phyloP scores from a whole-genome alignment of 345 rosid genomes.

The Cochlearia excelsa region DNA sequence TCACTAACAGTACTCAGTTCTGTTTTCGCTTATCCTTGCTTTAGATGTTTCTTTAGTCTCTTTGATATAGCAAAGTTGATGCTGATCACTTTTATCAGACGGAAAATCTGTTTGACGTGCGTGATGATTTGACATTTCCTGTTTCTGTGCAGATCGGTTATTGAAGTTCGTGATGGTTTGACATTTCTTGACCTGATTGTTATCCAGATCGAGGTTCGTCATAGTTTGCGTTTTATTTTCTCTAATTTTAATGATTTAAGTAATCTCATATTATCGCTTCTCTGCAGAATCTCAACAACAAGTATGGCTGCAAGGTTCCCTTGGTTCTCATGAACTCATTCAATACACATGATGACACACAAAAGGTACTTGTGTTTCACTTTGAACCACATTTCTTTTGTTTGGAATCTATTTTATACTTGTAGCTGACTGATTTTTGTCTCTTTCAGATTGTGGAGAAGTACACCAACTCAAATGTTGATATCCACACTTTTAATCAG shows the following conservation, averaged over 20 bases:
- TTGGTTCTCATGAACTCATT: constrained; percentile 95
- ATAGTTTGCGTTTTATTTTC: not conserved
- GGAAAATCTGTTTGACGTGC: not conserved
- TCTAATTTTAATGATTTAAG: not conserved
- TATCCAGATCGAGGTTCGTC: constrained; percentile 77
- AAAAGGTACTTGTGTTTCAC: constrained; percentile 48
- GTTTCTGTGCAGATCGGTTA: constrained; percentile 63
- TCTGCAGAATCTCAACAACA: constrained; percentile 66
- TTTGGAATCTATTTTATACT: constrained; percentile 10
- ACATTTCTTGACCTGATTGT: constrained; percentile 95
- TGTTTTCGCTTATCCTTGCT: not conserved
- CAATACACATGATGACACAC: constrained; percentile 92
- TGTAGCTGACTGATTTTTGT: constrained; percentile 15
- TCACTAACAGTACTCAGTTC: constrained; percentile 1
- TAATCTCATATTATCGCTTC: not conserved
- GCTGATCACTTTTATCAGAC: not conserved
- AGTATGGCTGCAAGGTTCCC: constrained; percentile 83
- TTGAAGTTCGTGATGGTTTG: constrained; percentile 89
- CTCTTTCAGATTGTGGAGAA: constrained; percentile 72
- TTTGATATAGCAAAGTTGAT: constrained; percentile 1
- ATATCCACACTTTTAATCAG: constrained; percentile 96
- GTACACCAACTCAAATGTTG: constrained; percentile 68
- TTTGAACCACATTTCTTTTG: constrained; percentile 7
- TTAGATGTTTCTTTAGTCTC: not conserved
- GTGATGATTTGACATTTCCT: not conserved